Conservation (phyloP, 208 protist genomes). For the Spongospora subterranea region DNA sequence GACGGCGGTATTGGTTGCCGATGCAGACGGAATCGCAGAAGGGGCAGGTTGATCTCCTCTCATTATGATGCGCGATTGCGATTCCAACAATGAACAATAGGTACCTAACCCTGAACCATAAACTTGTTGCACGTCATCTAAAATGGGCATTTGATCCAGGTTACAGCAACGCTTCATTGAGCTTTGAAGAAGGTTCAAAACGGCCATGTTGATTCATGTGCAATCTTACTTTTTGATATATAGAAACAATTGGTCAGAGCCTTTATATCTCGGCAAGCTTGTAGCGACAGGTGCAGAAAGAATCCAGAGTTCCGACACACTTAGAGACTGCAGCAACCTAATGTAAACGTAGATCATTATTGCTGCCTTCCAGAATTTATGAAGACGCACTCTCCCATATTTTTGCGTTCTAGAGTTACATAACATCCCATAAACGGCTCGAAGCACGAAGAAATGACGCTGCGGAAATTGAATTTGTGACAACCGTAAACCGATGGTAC, state of each 20-base stretch:
- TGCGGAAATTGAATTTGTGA: constrained; percentile 4
- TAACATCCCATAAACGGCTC: constrained; percentile 53
- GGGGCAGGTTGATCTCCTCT: not conserved
- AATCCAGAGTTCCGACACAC: not conserved
- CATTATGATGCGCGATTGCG: not conserved
- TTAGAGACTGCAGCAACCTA: not conserved
- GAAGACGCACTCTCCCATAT: constrained; percentile 5
- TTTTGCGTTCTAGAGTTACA: constrained; percentile 8
- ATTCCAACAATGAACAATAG: constrained; percentile 19
- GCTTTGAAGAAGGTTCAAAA: not conserved
- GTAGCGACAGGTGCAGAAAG: not conserved
- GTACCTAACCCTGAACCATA: not conserved
- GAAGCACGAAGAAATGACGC: constrained; percentile 30
- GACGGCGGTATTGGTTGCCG: not conserved
- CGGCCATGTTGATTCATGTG: not conserved
- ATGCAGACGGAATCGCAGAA: not conserved
- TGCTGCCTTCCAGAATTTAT: not conserved
- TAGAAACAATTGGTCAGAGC: constrained; percentile 21
- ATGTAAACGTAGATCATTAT: not conserved
- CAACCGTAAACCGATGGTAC: not conserved
- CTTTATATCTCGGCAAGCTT: constrained; percentile 19
- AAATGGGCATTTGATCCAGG: not conserved
- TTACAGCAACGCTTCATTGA: constrained; percentile 13
- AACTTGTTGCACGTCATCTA: constrained; percentile 5
- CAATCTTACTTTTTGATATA: constrained; percentile 18